Evolutionary conservation across 176 grass and related monocot genomes (phyloP), one percentile per base, ranked within the genome.

Genomic region (Triticum monococcum): DNA sequence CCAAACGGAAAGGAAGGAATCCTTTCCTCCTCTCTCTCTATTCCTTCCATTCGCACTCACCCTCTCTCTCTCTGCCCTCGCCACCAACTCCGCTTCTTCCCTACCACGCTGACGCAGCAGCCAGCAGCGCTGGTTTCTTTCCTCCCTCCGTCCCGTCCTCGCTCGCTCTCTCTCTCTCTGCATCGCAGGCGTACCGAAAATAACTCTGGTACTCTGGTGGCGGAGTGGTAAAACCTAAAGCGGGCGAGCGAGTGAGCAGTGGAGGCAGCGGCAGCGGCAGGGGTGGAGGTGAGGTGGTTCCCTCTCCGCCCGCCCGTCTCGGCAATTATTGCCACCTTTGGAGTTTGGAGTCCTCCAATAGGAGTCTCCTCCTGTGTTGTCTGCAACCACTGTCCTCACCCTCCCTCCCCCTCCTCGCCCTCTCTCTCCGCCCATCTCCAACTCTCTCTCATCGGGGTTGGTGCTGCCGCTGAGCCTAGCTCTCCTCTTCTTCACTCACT

Each of bases 271-370:
- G 48, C 5, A 24, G 72, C 18, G 10, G 41, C 41, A 43, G 41
- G 41, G 71, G 72, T 16, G 18, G 68, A 40, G 83, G 73, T 79
- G 83, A 45, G 57, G 75, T 54, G 46, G 72, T 52, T 52, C 45
- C 16, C 43, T 68, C 64, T 48, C 45, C 45, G 52, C 69, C 45
- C 12, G 52, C 69, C 65, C 50, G 20, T 81, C 81, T 77, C 22
- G 82, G 88, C 87, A 88, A 92, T 92, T 83, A 90, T 85, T 95
- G 85, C 83, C 82, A 78, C 80, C 84, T 88, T 88, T 83, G 85
- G 72, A 88, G 90, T 94, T 89, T 83, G 78, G 76, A 88, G 90
- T 88, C 87, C 90, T 69, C 78, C 85, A 77, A 87, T 88, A 90
- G 80, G 87, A 88, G 90, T 90, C 89, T 65, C 66, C 89, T 91